phyloP scores from a whole-genome alignment of 352 stramenopile species.

The Phytophthora crassamura region DNA sequence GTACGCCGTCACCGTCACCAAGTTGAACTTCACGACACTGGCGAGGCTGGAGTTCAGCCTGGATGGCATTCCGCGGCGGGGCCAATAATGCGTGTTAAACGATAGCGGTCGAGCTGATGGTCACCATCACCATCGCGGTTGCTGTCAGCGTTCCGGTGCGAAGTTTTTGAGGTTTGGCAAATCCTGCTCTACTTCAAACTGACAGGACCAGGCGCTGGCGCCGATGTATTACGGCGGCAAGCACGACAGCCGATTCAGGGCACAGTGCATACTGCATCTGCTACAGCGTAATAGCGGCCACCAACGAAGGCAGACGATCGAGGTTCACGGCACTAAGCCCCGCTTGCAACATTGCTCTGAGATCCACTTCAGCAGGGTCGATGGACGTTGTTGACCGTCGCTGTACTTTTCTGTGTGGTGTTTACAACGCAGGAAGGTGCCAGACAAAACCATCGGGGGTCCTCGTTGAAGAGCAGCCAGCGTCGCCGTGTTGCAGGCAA shows the following conservation, averaged over 20 bases:
- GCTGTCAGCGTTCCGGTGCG: constrained; percentile 18
- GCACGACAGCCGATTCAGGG: constrained; percentile 11
- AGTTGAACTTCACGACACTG: constrained; percentile 11
- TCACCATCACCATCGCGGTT: neutral
- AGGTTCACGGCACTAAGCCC: no score
- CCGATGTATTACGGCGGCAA: constrained; percentile 20
- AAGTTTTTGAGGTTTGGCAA: constrained; percentile 37
- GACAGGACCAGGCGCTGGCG: constrained; percentile 18
- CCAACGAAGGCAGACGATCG: no score
- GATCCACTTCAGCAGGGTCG: neutral
- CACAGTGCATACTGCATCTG: no score
- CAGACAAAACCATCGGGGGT: neutral
- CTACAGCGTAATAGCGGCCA: no score
- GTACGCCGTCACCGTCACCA: constrained; percentile 13
- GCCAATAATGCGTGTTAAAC: constrained; percentile 6
- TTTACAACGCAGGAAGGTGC: constrained; percentile 1
- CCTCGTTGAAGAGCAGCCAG: constrained; percentile 13
- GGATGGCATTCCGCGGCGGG: no score
- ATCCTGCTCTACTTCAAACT: constrained; percentile 34
- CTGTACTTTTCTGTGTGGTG: constrained; percentile 15
- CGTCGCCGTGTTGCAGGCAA: constrained; percentile 20
- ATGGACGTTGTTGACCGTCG: no score
- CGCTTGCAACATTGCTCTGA: no score
- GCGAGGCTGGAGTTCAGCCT: no score
- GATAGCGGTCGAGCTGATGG: neutral